A percentile compares a stretch with the other conserved stretches of the same genome.
Evolutionary conservation across 2,329 filamentous ascomycete genomes (phyloP).

Genomic region (Huntiella bhutanensis): DNA sequence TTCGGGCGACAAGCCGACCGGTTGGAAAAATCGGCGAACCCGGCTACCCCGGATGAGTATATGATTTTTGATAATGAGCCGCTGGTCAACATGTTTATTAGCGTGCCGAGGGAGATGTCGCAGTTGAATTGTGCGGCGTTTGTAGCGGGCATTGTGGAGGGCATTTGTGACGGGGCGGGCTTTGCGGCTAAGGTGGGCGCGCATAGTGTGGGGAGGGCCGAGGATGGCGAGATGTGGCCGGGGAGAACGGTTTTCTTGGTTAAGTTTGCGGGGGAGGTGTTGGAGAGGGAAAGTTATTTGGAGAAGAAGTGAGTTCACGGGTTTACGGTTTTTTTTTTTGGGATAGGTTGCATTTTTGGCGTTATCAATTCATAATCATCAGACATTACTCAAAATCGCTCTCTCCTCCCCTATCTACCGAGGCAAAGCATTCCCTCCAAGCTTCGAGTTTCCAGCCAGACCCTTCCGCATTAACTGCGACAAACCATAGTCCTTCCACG

Average conservation of each 20-base stretch:
- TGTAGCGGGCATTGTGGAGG: constrained; percentile 87
- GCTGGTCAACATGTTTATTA: constrained; percentile 84
- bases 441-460: constrained; percentile 19
- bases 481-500: constrained; percentile 66
- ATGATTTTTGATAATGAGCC: constrained; percentile 99
- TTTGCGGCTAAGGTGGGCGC: constrained; percentile 81
- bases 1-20: constrained; percentile 83
- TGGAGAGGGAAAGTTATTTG: constrained; percentile 76
- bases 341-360: no score
- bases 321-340: background rate
- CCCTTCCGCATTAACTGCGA: constrained; percentile 49
- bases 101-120: constrained; percentile 84
- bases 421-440: constrained; percentile 14
- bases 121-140: constrained; percentile 93
- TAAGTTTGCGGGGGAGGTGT: constrained; percentile 75
- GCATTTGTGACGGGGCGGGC: constrained; percentile 80
- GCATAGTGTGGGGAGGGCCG: constrained; percentile 46
- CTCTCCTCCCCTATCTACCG: constrained; percentile 10
- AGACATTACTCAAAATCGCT: no score
- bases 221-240: constrained; percentile 72
- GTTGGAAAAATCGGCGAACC: constrained; percentile 70
- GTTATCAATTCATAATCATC: no score
- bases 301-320: constrained; percentile 29
- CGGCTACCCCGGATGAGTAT: constrained; percentile 78
- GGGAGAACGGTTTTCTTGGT: constrained; percentile 90